These are phyloP conservation scores for Coniochaeta prunicola DNA, from an alignment of 2,329 filamentous ascomycete species.

Conservation along the genomic window DNA sequence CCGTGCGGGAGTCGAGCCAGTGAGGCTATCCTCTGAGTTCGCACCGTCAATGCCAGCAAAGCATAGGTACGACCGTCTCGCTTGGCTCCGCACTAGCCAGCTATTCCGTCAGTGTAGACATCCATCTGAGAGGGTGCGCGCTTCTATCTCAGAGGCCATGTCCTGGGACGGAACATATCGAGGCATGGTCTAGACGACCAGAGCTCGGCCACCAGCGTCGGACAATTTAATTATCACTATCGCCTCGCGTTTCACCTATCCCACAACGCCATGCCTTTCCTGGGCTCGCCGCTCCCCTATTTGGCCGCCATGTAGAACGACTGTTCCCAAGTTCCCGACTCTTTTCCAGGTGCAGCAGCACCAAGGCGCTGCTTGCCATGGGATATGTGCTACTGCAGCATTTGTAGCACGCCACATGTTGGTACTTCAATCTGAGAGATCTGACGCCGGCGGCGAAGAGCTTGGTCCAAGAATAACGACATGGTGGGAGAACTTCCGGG, in stretches of 20 bases:
- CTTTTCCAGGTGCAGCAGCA: neutral
- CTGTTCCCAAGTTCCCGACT: neutral
- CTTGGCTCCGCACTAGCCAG: neutral
- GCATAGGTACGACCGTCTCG: neutral
- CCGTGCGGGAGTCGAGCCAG: neutral
- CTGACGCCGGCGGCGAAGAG: too few species aligned
- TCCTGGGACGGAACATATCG: neutral
- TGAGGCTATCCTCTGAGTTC: neutral
- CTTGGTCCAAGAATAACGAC: neutral
- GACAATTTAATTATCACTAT: conserved; percentile 3
- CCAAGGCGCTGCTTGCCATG: neutral
- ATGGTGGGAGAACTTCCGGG: neutral
- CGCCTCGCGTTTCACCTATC: neutral
- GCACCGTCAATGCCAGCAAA: neutral
- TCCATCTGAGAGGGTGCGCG: neutral
- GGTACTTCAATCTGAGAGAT: neutral
- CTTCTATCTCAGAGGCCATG: neutral
- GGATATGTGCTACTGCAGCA: neutral
- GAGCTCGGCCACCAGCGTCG: conserved; percentile 2
- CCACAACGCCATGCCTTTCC: neutral
- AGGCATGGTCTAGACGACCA: neutral
- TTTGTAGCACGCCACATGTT: neutral
- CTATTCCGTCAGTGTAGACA: neutral
- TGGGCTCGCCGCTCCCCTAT: neutral
- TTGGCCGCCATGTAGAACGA: neutral